Conservation (phyloP, 2,329 filamentous ascomycete species). For the Calonectria multiphialidica region DNA sequence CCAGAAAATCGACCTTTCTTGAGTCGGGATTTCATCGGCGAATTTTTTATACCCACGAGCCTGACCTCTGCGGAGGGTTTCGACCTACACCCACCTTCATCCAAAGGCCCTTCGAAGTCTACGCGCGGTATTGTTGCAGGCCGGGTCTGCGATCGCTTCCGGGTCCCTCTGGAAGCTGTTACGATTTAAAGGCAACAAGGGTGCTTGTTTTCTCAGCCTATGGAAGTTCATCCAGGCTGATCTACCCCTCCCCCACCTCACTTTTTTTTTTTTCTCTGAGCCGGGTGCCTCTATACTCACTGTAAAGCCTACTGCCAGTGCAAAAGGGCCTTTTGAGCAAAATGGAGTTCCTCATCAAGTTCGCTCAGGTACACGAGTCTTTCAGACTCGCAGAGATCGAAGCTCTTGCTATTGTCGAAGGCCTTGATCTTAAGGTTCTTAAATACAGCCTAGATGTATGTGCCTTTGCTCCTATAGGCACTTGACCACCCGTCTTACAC, state of each 20-base stretch:
- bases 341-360: slow-evolving; percentile 88
- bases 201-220: neutral
- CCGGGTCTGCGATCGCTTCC: neutral
- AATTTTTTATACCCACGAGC: slow-evolving; percentile 32
- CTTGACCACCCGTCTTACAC: slow-evolving; percentile 36
- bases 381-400: slow-evolving; percentile 89
- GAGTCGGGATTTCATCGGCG: slow-evolving; percentile 44
- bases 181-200: neutral
- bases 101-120: slow-evolving; percentile 15
- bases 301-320: neutral
- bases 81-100: slow-evolving; percentile 53
- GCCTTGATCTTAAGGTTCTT: slow-evolving; percentile 78
- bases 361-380: slow-evolving; percentile 90
- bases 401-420: slow-evolving; percentile 78
- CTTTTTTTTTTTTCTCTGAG: neutral
- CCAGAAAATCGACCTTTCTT: slow-evolving; percentile 25
- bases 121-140: neutral
- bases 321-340: slow-evolving; percentile 11
- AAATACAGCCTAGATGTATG: slow-evolving; percentile 81
- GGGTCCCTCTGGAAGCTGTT: neutral
- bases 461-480: slow-evolving; percentile 25
- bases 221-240: neutral
- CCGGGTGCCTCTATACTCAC: neutral
- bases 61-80: slow-evolving; percentile 70
- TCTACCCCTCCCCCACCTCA: slow-evolving; percentile 5